Evolutionary conservation across 1,284 basidiomycete genomes (phyloP), one percentile per base, ranked within the genome.

Genomic region (Moesziomyces aphidis): DNA sequence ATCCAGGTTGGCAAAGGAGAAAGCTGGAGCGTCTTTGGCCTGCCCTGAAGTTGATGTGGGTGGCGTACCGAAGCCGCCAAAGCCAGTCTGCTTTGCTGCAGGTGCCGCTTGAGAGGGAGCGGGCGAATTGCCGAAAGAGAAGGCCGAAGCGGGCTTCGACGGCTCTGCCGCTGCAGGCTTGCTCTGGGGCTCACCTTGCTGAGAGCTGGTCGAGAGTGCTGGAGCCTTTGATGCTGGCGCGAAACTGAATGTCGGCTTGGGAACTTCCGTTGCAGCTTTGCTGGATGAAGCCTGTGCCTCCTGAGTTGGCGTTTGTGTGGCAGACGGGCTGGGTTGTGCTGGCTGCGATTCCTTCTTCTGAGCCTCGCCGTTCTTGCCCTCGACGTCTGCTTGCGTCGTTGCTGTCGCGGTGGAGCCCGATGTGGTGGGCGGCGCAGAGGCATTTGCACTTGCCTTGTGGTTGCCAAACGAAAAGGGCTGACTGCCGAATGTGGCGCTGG

Each of bases 401-500:
- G 10, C 17, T 2, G 15, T 17, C 13, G 45, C 34, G 24, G 21
- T 3, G n/a, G 26, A 21, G 31, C 17, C 15, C 28, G 22, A 31
- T 34, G 50, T 24, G 10, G 52, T 13, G 15, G 39, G 3, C 10
- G 67, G 26, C 6, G 61, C 23, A 13, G 56, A 11, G 42, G 47
- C 28, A n/a, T 23, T n/a, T 28, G 58, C 22, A 46, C 26, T 55
- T 3, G 54, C 13, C 13, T 58, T 58, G 62, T 56, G 55, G 53
- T 45, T 57, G 31, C 61, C 64, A 44, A 72, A 72, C 6, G 73
- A 71, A 53, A 72, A 72, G 1, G 68, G 58, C 50, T 61, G 56
- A n/a, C 54, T 54, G 31, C 64, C 68, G 24, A 72, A 72, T 15
- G 50, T 34, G 10, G 63, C 50, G 15, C 63, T 55, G 9, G 63